phyloP scores from a whole-genome alignment of 352 stramenopile species.

The Globisporangium irregulare region DNA sequence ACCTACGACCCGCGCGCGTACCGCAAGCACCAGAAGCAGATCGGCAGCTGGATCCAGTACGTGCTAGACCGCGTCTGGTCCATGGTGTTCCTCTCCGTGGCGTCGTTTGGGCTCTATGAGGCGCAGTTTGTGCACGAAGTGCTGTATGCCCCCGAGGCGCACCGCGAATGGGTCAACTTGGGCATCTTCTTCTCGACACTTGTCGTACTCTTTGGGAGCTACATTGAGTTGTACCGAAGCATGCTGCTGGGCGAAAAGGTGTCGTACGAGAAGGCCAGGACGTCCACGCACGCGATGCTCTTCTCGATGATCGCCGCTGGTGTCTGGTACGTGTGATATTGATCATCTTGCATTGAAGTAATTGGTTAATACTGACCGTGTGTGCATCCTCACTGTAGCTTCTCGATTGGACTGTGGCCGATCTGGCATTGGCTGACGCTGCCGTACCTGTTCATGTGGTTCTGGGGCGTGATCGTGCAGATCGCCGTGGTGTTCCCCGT shows the following conservation, averaged over 20 bases:
- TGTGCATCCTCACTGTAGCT: conserved; percentile 28
- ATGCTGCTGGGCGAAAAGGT: conserved; percentile 57
- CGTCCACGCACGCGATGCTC: conserved; percentile 68
- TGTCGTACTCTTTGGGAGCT: conserved; percentile 53
- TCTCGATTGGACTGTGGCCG: conserved; percentile 70
- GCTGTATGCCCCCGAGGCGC: conserved; percentile 48
- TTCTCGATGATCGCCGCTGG: conserved; percentile 52
- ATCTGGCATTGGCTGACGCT: conserved; percentile 74
- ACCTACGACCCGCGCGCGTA: neutral
- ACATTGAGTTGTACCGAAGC: conserved; percentile 74
- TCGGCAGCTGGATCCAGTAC: conserved; percentile 37
- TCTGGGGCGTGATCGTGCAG: conserved; percentile 76
- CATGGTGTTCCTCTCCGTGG: conserved; percentile 51
- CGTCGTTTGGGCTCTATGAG: conserved; percentile 53
- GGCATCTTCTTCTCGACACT: conserved; percentile 51
- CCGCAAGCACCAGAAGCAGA: conserved; percentile 17
- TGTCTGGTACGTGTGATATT: conserved; percentile 34
- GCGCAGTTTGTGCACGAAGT: conserved; percentile 53
- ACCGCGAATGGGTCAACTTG: conserved; percentile 49
- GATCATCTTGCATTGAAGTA: neutral
- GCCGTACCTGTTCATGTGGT: conserved; percentile 81
- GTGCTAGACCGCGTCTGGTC: conserved; percentile 57
- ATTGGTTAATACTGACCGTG: neutral
- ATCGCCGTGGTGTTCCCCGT: conserved; percentile 60
- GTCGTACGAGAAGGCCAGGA: conserved; percentile 56